Percentiles rank a stretch among this genome's conserved stretches.
These are phyloP conservation scores for Pseudopithomyces maydicus DNA, from an alignment of 2,329 filamentous ascomycete genomes.

Conservation along the genomic window DNA sequence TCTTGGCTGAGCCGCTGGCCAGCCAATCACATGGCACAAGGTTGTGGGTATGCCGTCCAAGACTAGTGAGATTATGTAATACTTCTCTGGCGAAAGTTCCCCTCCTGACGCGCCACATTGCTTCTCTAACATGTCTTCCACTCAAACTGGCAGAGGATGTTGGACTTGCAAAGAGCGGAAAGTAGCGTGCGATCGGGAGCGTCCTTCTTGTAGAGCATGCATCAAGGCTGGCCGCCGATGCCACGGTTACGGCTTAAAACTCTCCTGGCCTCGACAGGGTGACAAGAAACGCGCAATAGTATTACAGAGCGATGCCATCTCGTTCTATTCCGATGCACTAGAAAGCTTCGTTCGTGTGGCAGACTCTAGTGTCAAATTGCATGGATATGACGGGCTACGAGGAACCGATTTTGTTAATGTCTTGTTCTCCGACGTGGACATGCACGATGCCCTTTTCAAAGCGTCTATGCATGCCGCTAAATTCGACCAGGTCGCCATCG, in stretches of 20 bases:
- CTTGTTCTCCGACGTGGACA: neutral
- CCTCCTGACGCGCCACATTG: neutral
- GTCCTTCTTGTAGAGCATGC: slow-evolving; percentile 15
- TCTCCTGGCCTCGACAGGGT: slow-evolving; percentile 19
- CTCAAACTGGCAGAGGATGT: neutral
- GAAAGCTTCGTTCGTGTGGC: slow-evolving; percentile 9
- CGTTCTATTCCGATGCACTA: neutral
- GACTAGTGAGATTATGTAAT: too few species aligned
- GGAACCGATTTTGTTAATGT: neutral
- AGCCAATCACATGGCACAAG: too few species aligned
- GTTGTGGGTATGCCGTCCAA: too few species aligned
- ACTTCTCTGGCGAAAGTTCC: neutral
- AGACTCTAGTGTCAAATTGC: slow-evolving; percentile 7
- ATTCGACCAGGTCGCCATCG: neutral
- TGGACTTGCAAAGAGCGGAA: slow-evolving; percentile 15
- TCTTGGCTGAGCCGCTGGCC: too few species aligned
- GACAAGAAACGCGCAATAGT: slow-evolving; percentile 12
- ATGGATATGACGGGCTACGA: neutral
- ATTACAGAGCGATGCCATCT: neutral
- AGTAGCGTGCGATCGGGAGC: slow-evolving; percentile 17
- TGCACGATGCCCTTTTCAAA: neutral
- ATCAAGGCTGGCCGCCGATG: slow-evolving; percentile 9
- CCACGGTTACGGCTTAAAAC: slow-evolving; percentile 17
- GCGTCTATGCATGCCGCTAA: neutral
- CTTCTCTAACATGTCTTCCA: too few species aligned